Conservation (phyloP, 805 yeast species). For the Sugiyamaella qingdaonensis region DNA sequence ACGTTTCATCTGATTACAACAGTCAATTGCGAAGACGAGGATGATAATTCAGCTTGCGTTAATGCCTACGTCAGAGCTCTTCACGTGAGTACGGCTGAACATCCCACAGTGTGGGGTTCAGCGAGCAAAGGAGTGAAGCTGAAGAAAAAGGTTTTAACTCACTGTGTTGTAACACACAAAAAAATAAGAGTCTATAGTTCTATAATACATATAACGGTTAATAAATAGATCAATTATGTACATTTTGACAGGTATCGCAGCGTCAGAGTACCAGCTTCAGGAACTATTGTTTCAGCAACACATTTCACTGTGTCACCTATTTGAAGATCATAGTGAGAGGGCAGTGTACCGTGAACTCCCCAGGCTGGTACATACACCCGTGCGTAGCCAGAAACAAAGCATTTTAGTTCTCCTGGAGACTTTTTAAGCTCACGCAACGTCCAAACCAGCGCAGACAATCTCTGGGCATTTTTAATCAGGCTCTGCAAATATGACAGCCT, state of each 20-base stretch:
- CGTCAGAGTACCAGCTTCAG: neutral
- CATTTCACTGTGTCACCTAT: neutral
- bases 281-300: neutral
- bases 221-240: neutral
- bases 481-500: constrained; percentile 13
- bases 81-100: too few species aligned
- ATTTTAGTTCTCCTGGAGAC: neutral
- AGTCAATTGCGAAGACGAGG: too few species aligned
- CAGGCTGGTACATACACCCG: neutral
- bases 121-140: too few species aligned
- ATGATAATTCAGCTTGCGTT: too few species aligned
- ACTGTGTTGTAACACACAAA: too few species aligned
- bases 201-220: neutral
- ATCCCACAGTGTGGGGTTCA: too few species aligned
- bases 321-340: neutral
- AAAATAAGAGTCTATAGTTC: too few species aligned
- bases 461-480: constrained; percentile 14
- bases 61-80: too few species aligned
- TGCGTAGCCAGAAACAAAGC: neutral
- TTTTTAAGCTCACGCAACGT: constrained; percentile 14
- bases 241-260: neutral
- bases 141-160: too few species aligned
- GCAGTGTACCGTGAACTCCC: neutral
- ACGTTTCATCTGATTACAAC: too few species aligned
- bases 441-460: constrained; percentile 17